phyloP scores from a whole-genome alignment of 2,329 filamentous ascomycete species.

The Aschersonia sp. region DNA sequence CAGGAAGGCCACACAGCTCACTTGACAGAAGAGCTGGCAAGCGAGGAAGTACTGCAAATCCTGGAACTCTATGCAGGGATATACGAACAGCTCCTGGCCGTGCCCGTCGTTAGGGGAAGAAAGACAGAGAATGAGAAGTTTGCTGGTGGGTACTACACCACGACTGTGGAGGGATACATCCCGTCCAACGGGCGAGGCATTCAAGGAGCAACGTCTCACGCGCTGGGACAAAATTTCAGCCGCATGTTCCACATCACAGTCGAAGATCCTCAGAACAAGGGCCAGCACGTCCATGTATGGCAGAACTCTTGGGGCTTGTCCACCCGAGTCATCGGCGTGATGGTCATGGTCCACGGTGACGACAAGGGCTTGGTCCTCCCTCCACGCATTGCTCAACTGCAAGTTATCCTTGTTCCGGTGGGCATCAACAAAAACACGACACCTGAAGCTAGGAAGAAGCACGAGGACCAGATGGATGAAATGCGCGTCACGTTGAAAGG shows the following conservation, averaged over 20 bases:
- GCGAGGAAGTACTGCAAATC: slow-evolving; percentile 80
- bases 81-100: slow-evolving; percentile 86
- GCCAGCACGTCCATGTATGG: slow-evolving; percentile 77
- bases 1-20: slow-evolving; percentile 92
- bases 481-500: slow-evolving; percentile 56
- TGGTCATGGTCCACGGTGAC: slow-evolving; percentile 97
- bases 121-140: slow-evolving; percentile 99
- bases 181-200: slow-evolving; percentile 92
- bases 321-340: slow-evolving; percentile 92
- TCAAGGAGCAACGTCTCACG: slow-evolving; percentile 90
- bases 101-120: slow-evolving; percentile 81
- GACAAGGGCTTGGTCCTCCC: slow-evolving; percentile 91
- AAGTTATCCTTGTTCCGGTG: slow-evolving; percentile 80
- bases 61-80: slow-evolving; percentile 84
- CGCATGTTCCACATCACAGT: slow-evolving; percentile 99
- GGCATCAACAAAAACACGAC: slow-evolving; percentile 82
- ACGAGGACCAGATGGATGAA: slow-evolving; percentile 61
- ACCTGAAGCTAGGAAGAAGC: slow-evolving; percentile 61
- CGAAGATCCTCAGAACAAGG: slow-evolving; percentile 76
- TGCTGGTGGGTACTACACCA: slow-evolving; percentile 90
- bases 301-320: slow-evolving; percentile 99
- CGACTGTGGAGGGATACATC: slow-evolving; percentile 94
- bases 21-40: slow-evolving; percentile 68
- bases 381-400: slow-evolving; percentile 74
- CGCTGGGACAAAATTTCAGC: slow-evolving; percentile 92